Base-by-base conservation (phyloP, 139 green algal genomes). In the Chlamydomonas sphaeroides region DNA sequence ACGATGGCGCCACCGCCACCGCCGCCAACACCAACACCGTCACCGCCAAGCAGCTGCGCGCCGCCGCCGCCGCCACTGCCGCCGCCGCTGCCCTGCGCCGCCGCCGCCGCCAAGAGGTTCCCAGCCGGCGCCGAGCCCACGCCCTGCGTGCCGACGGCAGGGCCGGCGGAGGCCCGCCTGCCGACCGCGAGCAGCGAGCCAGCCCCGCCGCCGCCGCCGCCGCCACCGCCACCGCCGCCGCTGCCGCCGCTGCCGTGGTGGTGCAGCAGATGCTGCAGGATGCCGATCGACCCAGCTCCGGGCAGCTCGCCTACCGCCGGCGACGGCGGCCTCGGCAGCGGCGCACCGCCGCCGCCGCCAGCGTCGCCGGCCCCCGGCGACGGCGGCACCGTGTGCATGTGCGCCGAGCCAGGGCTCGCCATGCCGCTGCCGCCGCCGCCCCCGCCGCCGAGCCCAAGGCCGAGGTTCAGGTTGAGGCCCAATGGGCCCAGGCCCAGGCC, bases 211-310 rank as follows among this genome's bases (percentile, higher is more conserved):
- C 33, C 33, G 63, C 63, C 18, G 7, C 63, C 33, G 38, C 26
- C 28, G 32, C 21, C 23, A 14, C 32, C 20, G 18, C 17, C 20
- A 1, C 33, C 62, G 11, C 2, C 15, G 62, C 63, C 42, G 59
- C n/a, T 39, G 25, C 23, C n/a, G 59, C n/a, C n/a, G 4, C 1
- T 35, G 59, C n/a, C n/a, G 3, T 11, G 8, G 33, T n/a, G 32
- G 20, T 75, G 77, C 48, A 84, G 65, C 33, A 84, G 33, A 20
- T 75, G 48, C 49, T 84, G 77, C 25, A 76, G 77, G 10, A 84
- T 35, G 26, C 63, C 77, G 33, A 84, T 74, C 11, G 45, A 33
- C 0, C 63, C 76, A 2, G 63, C 33, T 2, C 45, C 63, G 0
- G 65, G 77, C 45, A 84, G 35, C 35, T 84, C 77, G 25, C 49